Evolutionary conservation across 208 protist genomes (phyloP).

Genomic region (Dictyostelium gargantuum): DNA sequence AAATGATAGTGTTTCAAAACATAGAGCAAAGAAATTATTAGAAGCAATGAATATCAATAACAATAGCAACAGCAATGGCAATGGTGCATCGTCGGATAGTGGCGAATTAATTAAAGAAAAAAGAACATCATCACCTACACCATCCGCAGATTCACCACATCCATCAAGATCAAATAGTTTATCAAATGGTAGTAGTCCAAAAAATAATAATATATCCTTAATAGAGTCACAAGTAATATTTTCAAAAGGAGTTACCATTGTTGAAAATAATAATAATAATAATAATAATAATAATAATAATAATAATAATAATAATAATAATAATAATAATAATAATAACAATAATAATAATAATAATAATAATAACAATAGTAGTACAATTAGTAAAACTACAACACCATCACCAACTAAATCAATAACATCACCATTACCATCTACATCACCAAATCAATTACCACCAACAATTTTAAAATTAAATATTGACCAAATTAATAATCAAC

Average conservation of each 20-base stretch:
- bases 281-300: constrained; percentile 8
- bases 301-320: constrained; percentile 35
- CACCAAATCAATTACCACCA: no score
- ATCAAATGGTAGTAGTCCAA: neutral
- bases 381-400: no score
- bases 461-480: neutral
- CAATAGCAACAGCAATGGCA: neutral
- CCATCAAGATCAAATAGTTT: neutral
- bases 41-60: neutral
- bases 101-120: no score
- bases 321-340: constrained; percentile 19
- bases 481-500: neutral
- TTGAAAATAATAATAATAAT: neutral
- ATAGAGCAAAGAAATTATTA: neutral
- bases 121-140: neutral
- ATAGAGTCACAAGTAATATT: neutral
- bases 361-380: no score
- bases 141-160: neutral
- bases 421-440: neutral
- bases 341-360: neutral
- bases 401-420: no score
- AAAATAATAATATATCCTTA: neutral
- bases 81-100: neutral
- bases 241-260: neutral
- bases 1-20: constrained; percentile 4